Base-by-base conservation (phyloP, 441 rosid species). In the Arabidopsis hybrid region DNA sequence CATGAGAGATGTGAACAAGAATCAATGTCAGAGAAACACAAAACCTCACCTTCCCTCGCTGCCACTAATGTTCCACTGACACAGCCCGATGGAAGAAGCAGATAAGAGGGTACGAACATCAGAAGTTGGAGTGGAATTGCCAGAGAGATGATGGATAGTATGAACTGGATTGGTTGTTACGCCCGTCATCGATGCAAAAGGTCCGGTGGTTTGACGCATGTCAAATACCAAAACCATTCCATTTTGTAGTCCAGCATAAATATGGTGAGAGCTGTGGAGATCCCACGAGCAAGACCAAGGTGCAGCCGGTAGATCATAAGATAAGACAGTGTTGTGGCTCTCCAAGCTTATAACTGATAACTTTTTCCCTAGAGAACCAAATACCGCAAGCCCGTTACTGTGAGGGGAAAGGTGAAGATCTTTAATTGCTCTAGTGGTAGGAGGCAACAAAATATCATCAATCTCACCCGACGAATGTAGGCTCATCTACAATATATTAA, bases 241-340 rank as follows among this genome's bases (percentile, higher is more conserved):
- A 74, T 89, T 88, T 94, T 90, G 97, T 52, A 92, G 82, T 69
- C 99, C 99, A 65, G 99, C 88, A 80, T 89, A 94, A 39, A 92
- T 29, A 77, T 88, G 77, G 76, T 90, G 80, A 67, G 94, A 82
- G 70, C 73, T 80, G 71, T 80, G 77, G 72, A 67, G 76, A 81
- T 90, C 97, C 97, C 99, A 94, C n/a, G 93, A 88, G 62, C 97
- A 94, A 3, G 99, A 90, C 97, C 99, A 94, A 65, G 95, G 89
- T 78, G 91, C 83, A 80, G 81, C 90, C 70, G 93, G 97, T 57
- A 94, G 83, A 81, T 84, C 85, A 84, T 88, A 92, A 31, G 89
- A 73, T 38, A 92, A 86, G 69, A 87, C 74, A 31, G 85, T 60
- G 50, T 85, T 84, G 85, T 88, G 90, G 89, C 89, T 89, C 71